Base-by-base conservation (phyloP, 371 early-diverging fungal genomes). In the Coemansia sp. region DNA sequence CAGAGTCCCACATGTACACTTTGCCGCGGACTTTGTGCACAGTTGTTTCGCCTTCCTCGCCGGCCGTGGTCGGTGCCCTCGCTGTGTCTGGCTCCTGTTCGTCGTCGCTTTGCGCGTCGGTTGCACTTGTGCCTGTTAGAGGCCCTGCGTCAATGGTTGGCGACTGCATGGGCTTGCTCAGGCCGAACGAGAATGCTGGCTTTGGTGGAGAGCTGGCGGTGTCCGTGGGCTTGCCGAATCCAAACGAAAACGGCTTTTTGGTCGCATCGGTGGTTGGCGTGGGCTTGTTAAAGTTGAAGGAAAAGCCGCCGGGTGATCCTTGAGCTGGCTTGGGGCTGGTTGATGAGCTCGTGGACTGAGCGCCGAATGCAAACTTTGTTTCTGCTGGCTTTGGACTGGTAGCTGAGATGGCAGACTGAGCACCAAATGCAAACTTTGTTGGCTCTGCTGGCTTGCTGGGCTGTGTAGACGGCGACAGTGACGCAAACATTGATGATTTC, bases 1-100 rank as follows among this genome's bases (percentile, higher is more conserved):
- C 50, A n/a, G 56, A 59, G 42, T 82, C 80, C 70, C 69, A 79
- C 42, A 47, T 54, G 50, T 75, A 82, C 42, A 82, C 59, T 48
- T 82, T 82, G 44, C 62, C 57, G 8, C 83, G 74, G 12, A 55
- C 56, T 25, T 64, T 44, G 67, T 74, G 75, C 58, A 68, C 67
- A 2, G 78, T 79, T 2, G 64, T 68, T 60, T 82, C 82, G 42
- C 72, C 70, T 52, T 82, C 82, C 48, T 82, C 82, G 25, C 82
- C 82, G 0, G 71, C 71, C 0, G 65, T 77, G 16, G 71, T 70
- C 3, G 71, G 67, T 26, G 58, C 33, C 57, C 50, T 56, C 21
- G 42, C 62, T 12, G 51, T 28, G 54, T 59, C 62, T 5, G 28
- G 57, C 4, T 53, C 64, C 0, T 64, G 65, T 23, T 59, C 77